phyloP scores from a whole-genome alignment of 164 flowering plant species.

The Tinospora cordifolia region DNA sequence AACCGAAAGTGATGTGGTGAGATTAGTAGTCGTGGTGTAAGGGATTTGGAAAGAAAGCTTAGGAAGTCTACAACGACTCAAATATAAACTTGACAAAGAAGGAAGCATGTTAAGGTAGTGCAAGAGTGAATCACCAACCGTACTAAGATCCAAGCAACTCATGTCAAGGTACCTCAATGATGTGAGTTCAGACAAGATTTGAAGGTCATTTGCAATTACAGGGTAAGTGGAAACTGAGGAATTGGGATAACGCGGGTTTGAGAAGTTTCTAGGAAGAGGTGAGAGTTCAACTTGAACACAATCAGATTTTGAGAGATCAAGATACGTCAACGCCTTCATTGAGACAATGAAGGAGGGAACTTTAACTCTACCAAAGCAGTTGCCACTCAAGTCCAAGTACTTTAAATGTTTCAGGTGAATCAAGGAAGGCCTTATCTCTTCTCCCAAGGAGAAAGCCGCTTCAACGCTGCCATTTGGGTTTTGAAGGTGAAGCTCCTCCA shows the following conservation, averaged over 20 bases:
- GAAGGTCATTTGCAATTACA: background rate
- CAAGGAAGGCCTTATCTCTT: background rate
- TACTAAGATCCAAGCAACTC: background rate
- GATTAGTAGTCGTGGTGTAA: background rate
- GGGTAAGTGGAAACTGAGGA: background rate
- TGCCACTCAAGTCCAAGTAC: constrained; percentile 15
- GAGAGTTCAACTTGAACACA: constrained; percentile 10
- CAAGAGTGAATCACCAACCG: constrained; percentile 3
- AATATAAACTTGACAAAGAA: background rate
- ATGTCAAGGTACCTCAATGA: constrained; percentile 10
- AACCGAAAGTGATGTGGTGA: background rate
- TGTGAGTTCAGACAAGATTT: constrained; percentile 8
- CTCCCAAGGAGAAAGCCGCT: background rate
- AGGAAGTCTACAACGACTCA: background rate
- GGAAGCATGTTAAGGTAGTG: background rate
- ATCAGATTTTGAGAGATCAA: constrained; percentile 7
- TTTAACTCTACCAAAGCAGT: background rate
- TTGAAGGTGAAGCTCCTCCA: constrained; percentile 2
- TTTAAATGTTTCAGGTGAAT: constrained; percentile 8
- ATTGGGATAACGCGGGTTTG: constrained; percentile 3
- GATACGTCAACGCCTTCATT: constrained; percentile 9
- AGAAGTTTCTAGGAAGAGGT: constrained; percentile 10
- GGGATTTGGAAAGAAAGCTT: background rate
- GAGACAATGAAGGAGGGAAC: constrained; percentile 12
- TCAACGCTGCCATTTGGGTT: background rate